Base-by-base conservation (phyloP, 2,329 filamentous ascomycete species). In the Fusarium floridanum region DNA sequence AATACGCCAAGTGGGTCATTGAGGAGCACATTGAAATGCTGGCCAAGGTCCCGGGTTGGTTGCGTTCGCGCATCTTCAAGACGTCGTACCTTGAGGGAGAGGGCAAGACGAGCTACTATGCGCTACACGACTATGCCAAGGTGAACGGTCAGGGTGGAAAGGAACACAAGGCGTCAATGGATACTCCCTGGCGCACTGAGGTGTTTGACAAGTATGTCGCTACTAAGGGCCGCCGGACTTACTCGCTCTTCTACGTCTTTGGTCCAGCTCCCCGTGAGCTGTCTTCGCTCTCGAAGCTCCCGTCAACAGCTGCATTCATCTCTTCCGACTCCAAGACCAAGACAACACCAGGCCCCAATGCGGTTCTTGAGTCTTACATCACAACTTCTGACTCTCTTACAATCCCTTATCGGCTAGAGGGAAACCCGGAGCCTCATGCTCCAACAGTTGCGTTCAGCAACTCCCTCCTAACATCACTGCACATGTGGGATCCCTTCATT, bases 401-500 rank as follows among this genome's bases (percentile, higher is more conserved):
- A 3, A 88, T 97, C 16, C 90, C 91, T 0, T 97, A 94, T 83
- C 89, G 91, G 16, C 88, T 97, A 2, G 93, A 97, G 81, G 95
- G 95, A 64, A 93, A 89, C 73, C 78, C 89, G 0, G 87, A 91
- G 36, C 89, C 91, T 0, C 80, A 88, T 22, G 93, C 94, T 0
- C 94, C 94, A 0, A 88, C 93, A 0, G 86, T 97, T 12, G 91
- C 94, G 22, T 92, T 95, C 75, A 88, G 88, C 83, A 97, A 97
- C 85, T 95, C 93, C 1, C 91, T 97, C 60, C 89, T 97, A 9
- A 94, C 94, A 3, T 91, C 92, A 57, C 88, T 92, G 73, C 87
- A 89, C 80, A 97, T 97, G 89, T 97, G 95, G 95, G 93, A 97
- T 77, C 86, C 87, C 2, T 90, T 97, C 68, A 84, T 97, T 1